Evolutionary conservation across 2,329 filamentous ascomycete species (phyloP).

Genomic region (Harringtonia aguacate): DNA sequence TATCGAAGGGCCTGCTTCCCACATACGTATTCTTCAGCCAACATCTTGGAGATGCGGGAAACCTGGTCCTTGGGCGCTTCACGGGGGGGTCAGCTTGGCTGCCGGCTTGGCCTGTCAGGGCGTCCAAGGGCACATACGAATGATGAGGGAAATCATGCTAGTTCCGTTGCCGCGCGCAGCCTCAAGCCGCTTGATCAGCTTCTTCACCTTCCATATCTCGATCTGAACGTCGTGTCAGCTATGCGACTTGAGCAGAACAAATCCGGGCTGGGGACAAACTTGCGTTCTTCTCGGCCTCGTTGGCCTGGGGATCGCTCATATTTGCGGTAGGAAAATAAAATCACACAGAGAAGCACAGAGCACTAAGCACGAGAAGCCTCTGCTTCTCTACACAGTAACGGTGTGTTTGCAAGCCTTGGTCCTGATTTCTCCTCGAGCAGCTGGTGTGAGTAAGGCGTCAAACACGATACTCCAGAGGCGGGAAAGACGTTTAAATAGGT

Average conservation of each 20-base stretch:
- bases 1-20: too few relatives aligned
- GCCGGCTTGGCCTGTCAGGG: neutral
- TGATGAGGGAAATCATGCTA: slow-evolving; percentile 98
- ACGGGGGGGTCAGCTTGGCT: slow-evolving; percentile 7
- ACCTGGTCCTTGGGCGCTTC: slow-evolving; percentile 95
- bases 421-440: too few relatives aligned
- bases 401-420: too few relatives aligned
- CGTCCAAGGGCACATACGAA: slow-evolving; percentile 52
- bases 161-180: slow-evolving; percentile 96
- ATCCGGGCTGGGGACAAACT: slow-evolving; percentile 18
- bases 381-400: neutral
- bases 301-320: slow-evolving; percentile 79
- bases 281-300: slow-evolving; percentile 96
- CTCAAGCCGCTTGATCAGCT: slow-evolving; percentile 97
- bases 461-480: too few relatives aligned
- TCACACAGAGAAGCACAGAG: neutral
- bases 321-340: slow-evolving; percentile 23
- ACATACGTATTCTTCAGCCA: slow-evolving; percentile 98
- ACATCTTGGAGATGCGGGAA: slow-evolving; percentile 94
- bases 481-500: too few relatives aligned
- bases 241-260: too few relatives aligned
- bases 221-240: slow-evolving; percentile 33
- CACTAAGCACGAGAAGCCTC: neutral
- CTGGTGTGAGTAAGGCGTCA: too few relatives aligned
- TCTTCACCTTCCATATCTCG: slow-evolving; percentile 96